phyloP scores from a whole-genome alignment of 2,329 filamentous ascomycete species.

The Pyricularia grisea region DNA sequence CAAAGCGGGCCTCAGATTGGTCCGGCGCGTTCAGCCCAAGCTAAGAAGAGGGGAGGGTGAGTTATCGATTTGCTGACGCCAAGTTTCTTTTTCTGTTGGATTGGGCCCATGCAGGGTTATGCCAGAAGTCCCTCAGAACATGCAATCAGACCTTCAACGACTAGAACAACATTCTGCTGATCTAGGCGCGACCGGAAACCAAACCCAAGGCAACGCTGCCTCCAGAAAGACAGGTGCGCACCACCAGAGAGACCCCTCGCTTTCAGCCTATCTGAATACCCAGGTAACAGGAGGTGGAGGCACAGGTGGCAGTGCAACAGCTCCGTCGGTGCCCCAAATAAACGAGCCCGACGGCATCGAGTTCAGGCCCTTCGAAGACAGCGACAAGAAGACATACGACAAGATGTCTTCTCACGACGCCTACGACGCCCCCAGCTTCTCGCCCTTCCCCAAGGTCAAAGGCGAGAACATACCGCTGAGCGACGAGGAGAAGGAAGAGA shows the following conservation, averaged over 20 bases:
- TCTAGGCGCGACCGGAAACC: constrained; percentile 26
- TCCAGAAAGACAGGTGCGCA: constrained; percentile 10
- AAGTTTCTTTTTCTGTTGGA: constrained; percentile 19
- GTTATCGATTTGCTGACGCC: constrained; percentile 15
- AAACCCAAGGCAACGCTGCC: constrained; percentile 8
- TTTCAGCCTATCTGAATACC: constrained; percentile 27
- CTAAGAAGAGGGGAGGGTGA: not conserved
- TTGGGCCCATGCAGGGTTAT: constrained; percentile 56
- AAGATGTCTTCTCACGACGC: constrained; percentile 23
- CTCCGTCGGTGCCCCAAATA: constrained; percentile 9
- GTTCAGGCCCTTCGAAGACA: constrained; percentile 34
- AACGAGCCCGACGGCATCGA: constrained; percentile 11
- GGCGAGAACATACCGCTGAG: constrained; percentile 86
- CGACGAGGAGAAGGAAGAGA: constrained; percentile 88
- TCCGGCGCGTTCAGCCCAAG: not conserved
- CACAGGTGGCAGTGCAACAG: constrained; percentile 13
- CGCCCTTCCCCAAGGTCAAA: constrained; percentile 79
- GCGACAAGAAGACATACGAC: constrained; percentile 21
- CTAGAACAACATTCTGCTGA: constrained; percentile 72
- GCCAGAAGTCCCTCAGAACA: constrained; percentile 92
- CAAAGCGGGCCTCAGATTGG: not conserved
- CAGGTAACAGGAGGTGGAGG: constrained; percentile 11
- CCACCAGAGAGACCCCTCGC: constrained; percentile 29
- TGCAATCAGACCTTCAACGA: constrained; percentile 87
- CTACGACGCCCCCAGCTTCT: constrained; percentile 66